Evolutionary conservation across 257 asterid genomes (phyloP).

Genomic region (Scutellaria minor): DNA sequence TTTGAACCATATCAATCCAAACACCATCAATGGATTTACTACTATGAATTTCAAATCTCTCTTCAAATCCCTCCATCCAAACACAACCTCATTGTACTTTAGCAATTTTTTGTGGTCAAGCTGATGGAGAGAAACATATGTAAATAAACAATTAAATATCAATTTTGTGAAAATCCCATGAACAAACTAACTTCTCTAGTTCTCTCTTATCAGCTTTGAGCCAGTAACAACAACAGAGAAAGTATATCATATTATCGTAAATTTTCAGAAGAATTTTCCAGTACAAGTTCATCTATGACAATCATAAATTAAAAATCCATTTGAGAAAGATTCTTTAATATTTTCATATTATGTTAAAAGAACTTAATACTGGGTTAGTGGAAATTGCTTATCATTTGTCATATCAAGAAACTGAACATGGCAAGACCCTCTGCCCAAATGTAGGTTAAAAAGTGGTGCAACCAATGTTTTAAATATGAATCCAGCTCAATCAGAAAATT

Average conservation of each 20-base stretch:
- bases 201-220: background rate
- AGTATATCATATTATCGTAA: conserved; percentile 5
- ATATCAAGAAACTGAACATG: conserved; percentile 14
- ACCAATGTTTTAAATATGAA: conserved; percentile 14
- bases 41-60: too few species aligned
- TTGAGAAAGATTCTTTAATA: background rate
- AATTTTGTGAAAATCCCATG: conserved; percentile 11
- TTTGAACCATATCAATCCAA: too few species aligned
- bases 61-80: too few species aligned
- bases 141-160: background rate
- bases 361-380: conserved; percentile 1
- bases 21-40: too few species aligned
- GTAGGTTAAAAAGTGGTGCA: conserved; percentile 19
- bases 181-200: background rate
- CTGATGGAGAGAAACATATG: background rate
- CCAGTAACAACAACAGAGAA: conserved; percentile 2
- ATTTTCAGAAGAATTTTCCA: conserved; percentile 2
- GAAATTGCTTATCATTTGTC: background rate
- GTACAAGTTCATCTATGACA: background rate
- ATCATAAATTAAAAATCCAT: background rate
- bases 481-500: conserved; percentile 27
- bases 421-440: background rate
- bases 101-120: background rate
- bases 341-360: background rate
- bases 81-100: background rate